Evolutionary conservation across 140 eudicot genomes (phyloP).

Genomic region (Senecio squalidus): DNA sequence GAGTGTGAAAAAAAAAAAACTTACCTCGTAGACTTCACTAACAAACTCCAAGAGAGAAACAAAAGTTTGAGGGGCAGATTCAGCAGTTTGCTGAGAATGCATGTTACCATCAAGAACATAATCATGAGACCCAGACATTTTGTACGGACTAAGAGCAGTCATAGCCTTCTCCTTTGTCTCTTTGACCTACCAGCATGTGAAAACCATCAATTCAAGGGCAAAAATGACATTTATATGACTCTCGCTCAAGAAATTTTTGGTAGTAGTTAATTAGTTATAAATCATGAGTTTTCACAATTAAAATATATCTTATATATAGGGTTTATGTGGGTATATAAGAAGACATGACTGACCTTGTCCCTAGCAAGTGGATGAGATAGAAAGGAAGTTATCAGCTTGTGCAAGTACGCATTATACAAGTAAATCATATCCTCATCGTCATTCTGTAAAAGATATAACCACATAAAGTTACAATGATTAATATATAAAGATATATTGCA

Average conservation of each 20-base stretch:
- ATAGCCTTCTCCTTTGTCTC: constrained; percentile 88
- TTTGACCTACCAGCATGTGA: constrained; percentile 54
- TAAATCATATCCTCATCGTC: constrained; percentile 95
- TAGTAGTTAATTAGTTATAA: too few species aligned
- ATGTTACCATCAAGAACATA: constrained; percentile 33
- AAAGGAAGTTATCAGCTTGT: constrained; percentile 85
- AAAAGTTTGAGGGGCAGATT: constrained; percentile 52
- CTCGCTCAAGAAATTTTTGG: neutral
- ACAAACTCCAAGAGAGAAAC: constrained; percentile 85
- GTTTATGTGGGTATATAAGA: too few species aligned
- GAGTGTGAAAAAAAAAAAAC: neutral
- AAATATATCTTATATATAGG: too few species aligned
- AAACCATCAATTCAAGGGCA: constrained; percentile 11
- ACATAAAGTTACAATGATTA: constrained; percentile 3
- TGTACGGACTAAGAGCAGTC: constrained; percentile 69
- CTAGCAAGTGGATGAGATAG: constrained; percentile 91
- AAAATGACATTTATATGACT: neutral
- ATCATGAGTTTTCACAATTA: too few species aligned
- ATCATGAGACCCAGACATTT: constrained; percentile 45
- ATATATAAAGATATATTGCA: neutral
- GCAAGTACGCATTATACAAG: constrained; percentile 88
- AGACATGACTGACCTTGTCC: constrained; percentile 68
- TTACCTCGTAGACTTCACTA: constrained; percentile 87
- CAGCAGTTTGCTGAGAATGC: constrained; percentile 45
- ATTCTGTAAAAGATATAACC: constrained; percentile 45